Conservation (phyloP, 176 grass and related monocot species). For the Eragrostis nindensis region DNA sequence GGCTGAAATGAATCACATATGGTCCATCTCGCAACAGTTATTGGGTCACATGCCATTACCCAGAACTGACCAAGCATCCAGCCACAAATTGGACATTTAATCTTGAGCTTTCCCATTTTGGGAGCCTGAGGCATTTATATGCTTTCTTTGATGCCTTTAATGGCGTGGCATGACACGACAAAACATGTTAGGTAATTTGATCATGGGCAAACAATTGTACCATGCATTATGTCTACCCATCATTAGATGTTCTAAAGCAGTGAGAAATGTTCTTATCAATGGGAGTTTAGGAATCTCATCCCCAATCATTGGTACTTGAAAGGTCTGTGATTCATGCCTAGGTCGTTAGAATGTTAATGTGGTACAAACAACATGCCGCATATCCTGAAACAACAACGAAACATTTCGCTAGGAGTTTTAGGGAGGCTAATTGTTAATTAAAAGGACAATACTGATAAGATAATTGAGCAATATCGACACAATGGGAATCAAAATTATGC, state of each 20-base stretch:
- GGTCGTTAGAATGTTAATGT: background rate
- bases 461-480: background rate
- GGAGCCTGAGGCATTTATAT: background rate
- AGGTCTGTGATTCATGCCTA: background rate
- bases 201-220: background rate
- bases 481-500: background rate
- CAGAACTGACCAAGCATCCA: conserved; percentile 25
- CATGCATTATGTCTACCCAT: background rate
- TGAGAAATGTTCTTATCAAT: background rate
- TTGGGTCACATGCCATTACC: conserved; percentile 35
- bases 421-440: background rate
- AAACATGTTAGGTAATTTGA: conserved; percentile 1
- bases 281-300: background rate
- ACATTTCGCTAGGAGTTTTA: too few relatives aligned
- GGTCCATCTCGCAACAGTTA: conserved; percentile 38
- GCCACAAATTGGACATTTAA: conserved; percentile 28
- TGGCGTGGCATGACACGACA: conserved; percentile 13
- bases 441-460: background rate
- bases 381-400: background rate
- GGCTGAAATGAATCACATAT: conserved; percentile 16
- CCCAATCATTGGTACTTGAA: conserved; percentile 3
- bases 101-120: conserved; percentile 25
- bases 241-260: background rate
- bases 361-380: background rate
- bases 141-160: background rate